Percentiles rank a stretch among this genome's conserved stretches.
These are phyloP conservation scores for Psilocybe cubensis DNA, from an alignment of 768 basidiomycete species.

Conservation along the genomic window DNA sequence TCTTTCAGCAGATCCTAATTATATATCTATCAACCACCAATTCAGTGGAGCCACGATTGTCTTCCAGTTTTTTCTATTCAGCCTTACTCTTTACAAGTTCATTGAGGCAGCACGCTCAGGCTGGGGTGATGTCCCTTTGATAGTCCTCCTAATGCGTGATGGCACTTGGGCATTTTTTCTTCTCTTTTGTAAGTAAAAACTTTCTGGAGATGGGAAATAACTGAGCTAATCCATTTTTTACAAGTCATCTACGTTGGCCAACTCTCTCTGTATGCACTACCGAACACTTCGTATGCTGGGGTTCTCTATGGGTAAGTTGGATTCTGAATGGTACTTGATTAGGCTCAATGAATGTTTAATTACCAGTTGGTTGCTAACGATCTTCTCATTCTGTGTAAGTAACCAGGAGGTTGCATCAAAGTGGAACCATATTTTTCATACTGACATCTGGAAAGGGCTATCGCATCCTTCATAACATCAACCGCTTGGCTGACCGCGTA, in stretches of 20 bases:
- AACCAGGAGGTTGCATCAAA: not conserved
- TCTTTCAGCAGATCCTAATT: not conserved
- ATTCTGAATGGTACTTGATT: not conserved
- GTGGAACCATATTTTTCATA: no score
- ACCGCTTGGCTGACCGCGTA: slow-evolving; percentile 25
- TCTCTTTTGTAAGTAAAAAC: slow-evolving; percentile 36
- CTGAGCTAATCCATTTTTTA: no score
- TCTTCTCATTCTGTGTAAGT: slow-evolving; percentile 37
- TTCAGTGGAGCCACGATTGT: slow-evolving; percentile 30
- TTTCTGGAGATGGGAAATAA: not conserved
- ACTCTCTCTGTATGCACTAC: slow-evolving; percentile 26
- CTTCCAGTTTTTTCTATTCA: slow-evolving; percentile 44
- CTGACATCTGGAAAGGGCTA: slow-evolving; percentile 36
- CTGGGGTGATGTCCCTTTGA: slow-evolving; percentile 44
- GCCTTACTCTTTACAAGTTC: slow-evolving; percentile 41
- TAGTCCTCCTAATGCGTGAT: slow-evolving; percentile 46
- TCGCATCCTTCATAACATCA: slow-evolving; percentile 39
- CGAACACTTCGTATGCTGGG: slow-evolving; percentile 30
- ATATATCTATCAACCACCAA: not conserved
- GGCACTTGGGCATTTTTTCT: slow-evolving; percentile 46
- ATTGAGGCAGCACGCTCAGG: slow-evolving; percentile 33
- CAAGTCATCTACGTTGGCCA: slow-evolving; percentile 32
- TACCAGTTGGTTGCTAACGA: slow-evolving; percentile 36
- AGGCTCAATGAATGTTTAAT: not conserved
- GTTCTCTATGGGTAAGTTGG: slow-evolving; percentile 33